These are phyloP conservation scores for Eucalyptus leucophloia DNA, from an alignment of 345 rosid genomes.

Conservation along the genomic window DNA sequence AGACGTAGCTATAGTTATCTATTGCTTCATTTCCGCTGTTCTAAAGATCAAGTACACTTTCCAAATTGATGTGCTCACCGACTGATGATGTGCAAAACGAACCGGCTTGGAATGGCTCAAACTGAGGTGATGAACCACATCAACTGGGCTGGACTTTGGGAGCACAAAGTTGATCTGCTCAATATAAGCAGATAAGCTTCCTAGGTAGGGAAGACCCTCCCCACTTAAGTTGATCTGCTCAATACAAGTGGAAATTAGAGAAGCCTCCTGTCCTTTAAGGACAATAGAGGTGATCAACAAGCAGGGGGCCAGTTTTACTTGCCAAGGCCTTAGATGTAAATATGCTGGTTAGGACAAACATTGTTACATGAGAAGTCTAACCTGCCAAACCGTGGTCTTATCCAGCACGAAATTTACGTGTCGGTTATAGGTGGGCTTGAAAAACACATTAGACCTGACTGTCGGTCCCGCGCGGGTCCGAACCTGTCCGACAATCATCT, in stretches of 20 bases:
- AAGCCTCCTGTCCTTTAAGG: no score
- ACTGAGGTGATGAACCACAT: background rate
- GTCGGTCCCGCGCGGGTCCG: background rate
- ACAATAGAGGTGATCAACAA: background rate
- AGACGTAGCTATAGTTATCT: background rate
- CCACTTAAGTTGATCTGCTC: background rate
- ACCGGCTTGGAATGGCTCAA: background rate
- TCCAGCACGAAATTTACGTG: background rate
- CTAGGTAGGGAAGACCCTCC: background rate
- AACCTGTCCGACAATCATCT: background rate
- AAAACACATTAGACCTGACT: background rate
- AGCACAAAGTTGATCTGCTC: background rate
- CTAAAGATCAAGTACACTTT: background rate
- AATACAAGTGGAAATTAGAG: no score
- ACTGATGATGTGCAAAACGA: background rate
- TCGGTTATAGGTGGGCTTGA: no score
- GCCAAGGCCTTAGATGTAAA: background rate
- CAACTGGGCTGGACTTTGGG: background rate
- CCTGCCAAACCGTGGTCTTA: background rate
- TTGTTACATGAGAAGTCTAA: background rate
- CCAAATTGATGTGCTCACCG: background rate
- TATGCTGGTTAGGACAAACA: background rate
- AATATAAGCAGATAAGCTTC: background rate
- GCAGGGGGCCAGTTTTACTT: background rate
- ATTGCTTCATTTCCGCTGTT: background rate